A percentile compares a stretch with the other conserved stretches of the same genome.
These are phyloP conservation scores for Paecilomyces dactylethromorphus DNA, from an alignment of 2,329 filamentous ascomycete genomes.

Conservation along the genomic window DNA sequence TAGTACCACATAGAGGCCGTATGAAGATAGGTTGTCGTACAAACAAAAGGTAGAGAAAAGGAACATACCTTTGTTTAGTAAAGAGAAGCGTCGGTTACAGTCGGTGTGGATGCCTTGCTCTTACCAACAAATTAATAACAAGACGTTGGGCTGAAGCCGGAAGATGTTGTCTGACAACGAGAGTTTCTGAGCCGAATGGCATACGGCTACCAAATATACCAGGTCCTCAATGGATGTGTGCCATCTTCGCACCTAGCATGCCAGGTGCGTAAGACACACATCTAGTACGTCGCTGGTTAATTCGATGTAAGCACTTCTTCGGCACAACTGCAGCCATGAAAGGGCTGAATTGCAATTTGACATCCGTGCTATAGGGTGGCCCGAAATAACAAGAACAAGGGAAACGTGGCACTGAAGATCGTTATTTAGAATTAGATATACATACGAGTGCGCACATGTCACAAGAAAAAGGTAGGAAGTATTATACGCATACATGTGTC, in stretches of 20 bases:
- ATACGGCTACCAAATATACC: constrained; percentile 25
- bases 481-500: constrained; percentile 19
- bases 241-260: constrained; percentile 22
- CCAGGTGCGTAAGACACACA: constrained; percentile 27
- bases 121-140: no score
- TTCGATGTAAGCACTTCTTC: constrained; percentile 91
- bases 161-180: background rate
- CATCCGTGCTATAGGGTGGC: constrained; percentile 71
- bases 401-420: background rate
- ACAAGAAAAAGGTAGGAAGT: background rate
- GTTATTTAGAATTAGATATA: constrained; percentile 3
- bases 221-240: constrained; percentile 40
- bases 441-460: background rate
- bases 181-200: background rate
- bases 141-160: no score
- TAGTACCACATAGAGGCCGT: background rate
- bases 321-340: constrained; percentile 89
- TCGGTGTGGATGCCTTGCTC: no score
- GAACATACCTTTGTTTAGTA: background rate
- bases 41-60: background rate
- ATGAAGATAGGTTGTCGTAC: background rate
- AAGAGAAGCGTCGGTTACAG: background rate
- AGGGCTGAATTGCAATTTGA: constrained; percentile 95
- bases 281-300: constrained; percentile 39
- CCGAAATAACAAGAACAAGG: background rate